phyloP scores from a whole-genome alignment of 2,329 filamentous ascomycete genomes.

The Colletotrichum sp. region DNA sequence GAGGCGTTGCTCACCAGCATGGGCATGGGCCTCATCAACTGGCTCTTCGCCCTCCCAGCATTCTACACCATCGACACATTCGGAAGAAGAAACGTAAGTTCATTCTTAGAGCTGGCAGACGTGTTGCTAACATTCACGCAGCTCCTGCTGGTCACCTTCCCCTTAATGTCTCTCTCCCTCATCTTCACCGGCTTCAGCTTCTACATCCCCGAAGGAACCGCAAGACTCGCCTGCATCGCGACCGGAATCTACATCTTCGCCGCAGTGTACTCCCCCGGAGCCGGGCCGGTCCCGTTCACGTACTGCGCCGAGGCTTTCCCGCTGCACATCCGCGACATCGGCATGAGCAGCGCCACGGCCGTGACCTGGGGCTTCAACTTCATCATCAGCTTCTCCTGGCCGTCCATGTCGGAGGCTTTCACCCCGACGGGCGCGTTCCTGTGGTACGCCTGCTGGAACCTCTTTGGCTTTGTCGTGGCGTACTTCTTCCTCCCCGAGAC shows the following conservation, averaged over 20 bases:
- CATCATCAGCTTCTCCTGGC: slow-evolving; percentile 40
- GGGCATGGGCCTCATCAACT: slow-evolving; percentile 63
- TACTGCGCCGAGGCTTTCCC: slow-evolving; percentile 66
- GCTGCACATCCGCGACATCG: slow-evolving; percentile 58
- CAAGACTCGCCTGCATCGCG: slow-evolving; percentile 37
- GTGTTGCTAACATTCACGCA: neutral
- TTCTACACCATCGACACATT: slow-evolving; percentile 65
- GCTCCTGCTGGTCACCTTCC: slow-evolving; percentile 60
- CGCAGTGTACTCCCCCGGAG: slow-evolving; percentile 51
- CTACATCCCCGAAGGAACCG: slow-evolving; percentile 34
- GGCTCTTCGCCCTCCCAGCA: slow-evolving; percentile 62
- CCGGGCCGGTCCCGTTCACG: slow-evolving; percentile 63
- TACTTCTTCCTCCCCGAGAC: slow-evolving; percentile 40
- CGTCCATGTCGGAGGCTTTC: slow-evolving; percentile 24
- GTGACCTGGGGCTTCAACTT: slow-evolving; percentile 46
- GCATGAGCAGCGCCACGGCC: slow-evolving; percentile 51
- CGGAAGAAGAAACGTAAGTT: slow-evolving; percentile 53
- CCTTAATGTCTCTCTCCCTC: slow-evolving; percentile 60
- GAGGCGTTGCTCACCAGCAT: slow-evolving; percentile 57
- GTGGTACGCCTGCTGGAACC: slow-evolving; percentile 42
- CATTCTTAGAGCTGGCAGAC: accelerated
- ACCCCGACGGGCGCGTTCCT: slow-evolving; percentile 40
- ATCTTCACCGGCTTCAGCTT: slow-evolving; percentile 59
- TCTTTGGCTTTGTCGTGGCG: slow-evolving; percentile 35
- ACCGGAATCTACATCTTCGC: slow-evolving; percentile 44